phyloP scores from a whole-genome alignment of 257 asterid genomes.

The Plantago major region DNA sequence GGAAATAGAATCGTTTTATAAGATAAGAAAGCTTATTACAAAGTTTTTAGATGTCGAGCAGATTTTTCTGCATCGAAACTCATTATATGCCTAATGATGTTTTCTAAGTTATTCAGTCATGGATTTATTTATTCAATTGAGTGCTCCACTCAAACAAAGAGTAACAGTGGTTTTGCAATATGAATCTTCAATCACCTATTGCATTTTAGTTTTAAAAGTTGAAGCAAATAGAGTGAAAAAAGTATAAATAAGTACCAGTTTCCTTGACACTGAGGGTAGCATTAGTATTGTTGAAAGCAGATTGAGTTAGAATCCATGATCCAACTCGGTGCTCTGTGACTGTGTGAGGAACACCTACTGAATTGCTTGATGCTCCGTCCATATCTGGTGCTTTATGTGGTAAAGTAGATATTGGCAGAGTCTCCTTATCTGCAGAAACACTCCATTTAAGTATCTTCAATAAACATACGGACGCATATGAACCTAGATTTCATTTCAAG shows the following conservation, averaged over 20 bases:
- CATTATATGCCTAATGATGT: not conserved
- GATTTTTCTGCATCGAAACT: conserved; percentile 9
- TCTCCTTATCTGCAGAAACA: conserved; percentile 37
- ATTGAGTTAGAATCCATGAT: conserved; percentile 27
- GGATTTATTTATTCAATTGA: not conserved
- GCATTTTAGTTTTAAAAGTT: not conserved
- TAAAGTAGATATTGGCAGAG: conserved; percentile 24
- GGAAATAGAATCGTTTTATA: no score
- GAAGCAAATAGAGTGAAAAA: not conserved
- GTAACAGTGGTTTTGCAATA: not conserved
- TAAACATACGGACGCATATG: not conserved
- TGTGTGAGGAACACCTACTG: conserved; percentile 36
- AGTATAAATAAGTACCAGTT: conserved; percentile 19
- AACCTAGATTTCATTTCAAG: conserved; percentile 3
- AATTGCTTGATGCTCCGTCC: conserved; percentile 26
- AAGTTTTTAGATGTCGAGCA: not conserved
- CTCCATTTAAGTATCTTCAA: conserved; percentile 10
- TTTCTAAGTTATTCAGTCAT: not conserved
- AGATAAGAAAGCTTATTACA: no score
- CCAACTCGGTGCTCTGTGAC: conserved; percentile 21
- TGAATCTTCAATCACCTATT: not conserved
- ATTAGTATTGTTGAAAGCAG: conserved; percentile 23
- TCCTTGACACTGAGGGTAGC: conserved; percentile 21
- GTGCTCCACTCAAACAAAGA: not conserved
- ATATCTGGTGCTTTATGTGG: conserved; percentile 24